Conservation (phyloP, 2,329 filamentous ascomycete species). For the Monilinia laxa region DNA sequence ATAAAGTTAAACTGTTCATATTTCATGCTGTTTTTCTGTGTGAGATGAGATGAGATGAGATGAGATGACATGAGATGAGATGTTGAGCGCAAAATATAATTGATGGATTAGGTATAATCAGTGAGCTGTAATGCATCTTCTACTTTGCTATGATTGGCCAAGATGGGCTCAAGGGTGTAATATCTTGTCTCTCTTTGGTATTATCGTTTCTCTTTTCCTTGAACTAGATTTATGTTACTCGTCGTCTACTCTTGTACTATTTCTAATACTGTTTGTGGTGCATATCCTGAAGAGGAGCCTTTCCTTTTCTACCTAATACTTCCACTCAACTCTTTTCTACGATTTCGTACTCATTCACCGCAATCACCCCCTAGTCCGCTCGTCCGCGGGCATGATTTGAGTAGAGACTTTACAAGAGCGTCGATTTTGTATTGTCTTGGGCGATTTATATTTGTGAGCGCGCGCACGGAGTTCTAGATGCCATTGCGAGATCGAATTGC, state of each 20-base stretch:
- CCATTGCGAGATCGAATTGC: neutral
- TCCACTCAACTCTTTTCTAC: too few relatives aligned
- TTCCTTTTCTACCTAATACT: too few relatives aligned
- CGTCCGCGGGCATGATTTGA: neutral
- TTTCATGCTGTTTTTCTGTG: neutral
- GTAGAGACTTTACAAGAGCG: too few relatives aligned
- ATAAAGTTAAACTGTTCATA: constrained; percentile 6
- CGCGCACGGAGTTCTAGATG: neutral
- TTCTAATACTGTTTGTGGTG: too few relatives aligned
- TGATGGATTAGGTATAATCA: neutral
- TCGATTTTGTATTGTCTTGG: neutral
- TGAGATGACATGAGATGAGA: neutral
- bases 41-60: too few relatives aligned
- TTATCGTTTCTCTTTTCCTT: neutral
- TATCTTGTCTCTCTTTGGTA: too few relatives aligned
- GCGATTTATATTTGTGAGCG: neutral
- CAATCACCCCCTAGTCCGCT: neutral
- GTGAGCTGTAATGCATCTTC: neutral
- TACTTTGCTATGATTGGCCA: too few relatives aligned
- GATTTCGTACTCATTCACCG: neutral
- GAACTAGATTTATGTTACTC: neutral
- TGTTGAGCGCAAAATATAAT: neutral
- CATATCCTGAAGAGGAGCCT: too few relatives aligned
- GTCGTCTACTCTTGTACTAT: neutral
- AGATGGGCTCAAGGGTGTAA: too few relatives aligned